Base-by-base conservation (phyloP, 768 basidiomycete genomes). In the Pulveroboletus ravenelii region DNA sequence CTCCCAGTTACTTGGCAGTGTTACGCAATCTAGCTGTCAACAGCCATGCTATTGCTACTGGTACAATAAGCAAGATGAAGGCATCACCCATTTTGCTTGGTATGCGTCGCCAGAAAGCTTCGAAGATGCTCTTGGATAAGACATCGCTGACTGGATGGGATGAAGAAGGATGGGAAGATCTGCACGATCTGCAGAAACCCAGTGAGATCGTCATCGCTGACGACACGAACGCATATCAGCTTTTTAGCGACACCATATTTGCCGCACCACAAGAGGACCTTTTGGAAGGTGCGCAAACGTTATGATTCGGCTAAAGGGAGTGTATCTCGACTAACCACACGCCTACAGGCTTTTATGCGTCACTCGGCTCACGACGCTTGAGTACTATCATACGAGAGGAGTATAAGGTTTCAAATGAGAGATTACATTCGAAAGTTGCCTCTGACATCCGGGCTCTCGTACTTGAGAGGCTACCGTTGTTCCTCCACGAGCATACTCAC, bases 251-350 rank as follows among this genome's bases (percentile, higher is more conserved):
- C 40, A 76, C 78, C 2, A 72, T 95, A 14, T 89, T 85, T 62
- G 79, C 78, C 3, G 89, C 87, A 9, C 88, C 90, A 0, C 89
- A 95, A 67, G 94, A 98, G 64, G 92, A 95, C 58, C 74, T 91
- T 8, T 74, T 98, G 10, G 95, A 98, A 81, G 78, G 85, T 89
- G 55, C 47, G 62, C 6, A 14, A 4, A 35, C 10, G 3, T 25
- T 6, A 30, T 32, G 5, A 14, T 50, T 15, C 17, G 12, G n/a
- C 15, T 7, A 17, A 30, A 41, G 10, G 10, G 4, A 13, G 9
- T 18, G 15, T 37, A 13, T 37, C 17, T 6, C 27, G 5, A 35
- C 34, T 46, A 14, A 54, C 44, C 10, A 36, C 5, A 45, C 10
- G 8, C 9, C 8, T 10, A 35, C 52, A 87, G 88, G 70, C 1